Conservation (phyloP, 164 flowering plant genomes). For the Amborella trichopoda region DNA sequence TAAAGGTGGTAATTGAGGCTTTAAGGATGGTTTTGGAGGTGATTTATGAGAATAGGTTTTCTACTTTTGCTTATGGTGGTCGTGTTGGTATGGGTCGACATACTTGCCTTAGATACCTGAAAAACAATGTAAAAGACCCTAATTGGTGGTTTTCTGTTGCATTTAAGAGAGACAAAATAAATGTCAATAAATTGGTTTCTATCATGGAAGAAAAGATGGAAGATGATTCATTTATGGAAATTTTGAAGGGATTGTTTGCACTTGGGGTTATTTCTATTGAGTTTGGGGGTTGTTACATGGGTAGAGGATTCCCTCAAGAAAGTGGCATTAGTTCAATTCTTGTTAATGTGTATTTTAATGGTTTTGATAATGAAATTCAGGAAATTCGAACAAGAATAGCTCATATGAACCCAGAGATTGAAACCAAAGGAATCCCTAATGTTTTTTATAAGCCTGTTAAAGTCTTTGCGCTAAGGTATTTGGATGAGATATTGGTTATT, state of each 20-base stretch:
- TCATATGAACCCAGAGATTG: conserved; percentile 13
- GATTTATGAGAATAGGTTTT: conserved; percentile 63
- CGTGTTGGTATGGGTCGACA: conserved; percentile 81
- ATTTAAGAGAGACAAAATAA: conserved; percentile 29
- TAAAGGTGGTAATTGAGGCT: conserved; percentile 88
- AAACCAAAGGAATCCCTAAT: background rate
- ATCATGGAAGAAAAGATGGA: conserved; percentile 52
- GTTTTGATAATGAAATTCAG: conserved; percentile 64
- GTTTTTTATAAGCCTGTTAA: conserved; percentile 58
- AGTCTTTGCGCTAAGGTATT: conserved; percentile 71
- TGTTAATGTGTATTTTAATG: conserved; percentile 61
- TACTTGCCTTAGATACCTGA: conserved; percentile 75
- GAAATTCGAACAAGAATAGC: no score
- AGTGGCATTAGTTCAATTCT: conserved; percentile 54
- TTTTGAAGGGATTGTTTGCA: conserved; percentile 48
- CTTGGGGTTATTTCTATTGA: conserved; percentile 39
- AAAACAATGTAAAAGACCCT: conserved; percentile 55
- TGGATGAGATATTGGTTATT: conserved; percentile 72
- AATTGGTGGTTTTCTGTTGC: conserved; percentile 80
- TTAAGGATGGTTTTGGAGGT: conserved; percentile 67
- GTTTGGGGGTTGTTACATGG: conserved; percentile 48
- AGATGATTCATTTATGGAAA: conserved; percentile 38
- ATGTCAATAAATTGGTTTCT: conserved; percentile 43
- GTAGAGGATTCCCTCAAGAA: conserved; percentile 85
- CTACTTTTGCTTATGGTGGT: conserved; percentile 73